A percentile compares a stretch with the other conserved stretches of the same genome.
Evolutionary conservation across 2,329 filamentous ascomycete species (phyloP).

Genomic region (Xylaria sp.): DNA sequence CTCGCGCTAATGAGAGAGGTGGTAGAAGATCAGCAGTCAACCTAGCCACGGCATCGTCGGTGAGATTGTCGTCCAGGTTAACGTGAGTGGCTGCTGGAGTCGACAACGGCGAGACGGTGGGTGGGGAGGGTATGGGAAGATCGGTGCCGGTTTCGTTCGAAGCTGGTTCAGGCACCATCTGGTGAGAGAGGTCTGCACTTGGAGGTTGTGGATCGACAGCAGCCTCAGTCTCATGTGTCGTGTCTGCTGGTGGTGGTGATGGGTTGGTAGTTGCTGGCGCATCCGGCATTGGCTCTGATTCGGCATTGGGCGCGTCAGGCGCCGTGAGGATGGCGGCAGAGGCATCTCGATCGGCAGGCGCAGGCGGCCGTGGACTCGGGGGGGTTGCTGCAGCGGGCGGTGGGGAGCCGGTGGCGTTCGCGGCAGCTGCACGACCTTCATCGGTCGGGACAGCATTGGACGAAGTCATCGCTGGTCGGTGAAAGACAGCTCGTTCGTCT

Average conservation of each 20-base stretch:
- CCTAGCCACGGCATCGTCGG: conserved; percentile 43
- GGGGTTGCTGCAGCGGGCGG: conserved; percentile 27
- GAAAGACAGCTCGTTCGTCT: conserved; percentile 66
- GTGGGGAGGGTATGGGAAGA: conserved; percentile 48
- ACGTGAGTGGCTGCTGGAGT: conserved; percentile 49
- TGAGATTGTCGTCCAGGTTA: conserved; percentile 46
- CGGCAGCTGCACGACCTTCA: conserved; percentile 33
- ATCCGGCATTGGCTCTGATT: conserved; percentile 32
- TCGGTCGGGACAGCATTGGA: conserved; percentile 58
- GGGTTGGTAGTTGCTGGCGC: conserved; percentile 35
- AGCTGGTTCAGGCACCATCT: conserved; percentile 11
- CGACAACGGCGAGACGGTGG: conserved; percentile 51
- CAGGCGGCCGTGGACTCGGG: conserved; percentile 25
- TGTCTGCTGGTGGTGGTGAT: background rate
- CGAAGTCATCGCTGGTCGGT: conserved; percentile 69
- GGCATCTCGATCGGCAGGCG: conserved; percentile 14
- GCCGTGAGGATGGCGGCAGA: conserved; percentile 24
- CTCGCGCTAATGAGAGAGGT: conserved; percentile 30
- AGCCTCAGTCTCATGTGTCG: conserved; percentile 6
- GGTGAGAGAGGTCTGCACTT: conserved; percentile 12
- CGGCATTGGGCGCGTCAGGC: conserved; percentile 22
- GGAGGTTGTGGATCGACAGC: background rate
- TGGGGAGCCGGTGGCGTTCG: conserved; percentile 27
- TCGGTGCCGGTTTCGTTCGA: conserved; percentile 36
- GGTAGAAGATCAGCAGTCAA: conserved; percentile 41